Conservation (phyloP, 2,329 filamentous ascomycete species). For the Leptographium procerum region DNA sequence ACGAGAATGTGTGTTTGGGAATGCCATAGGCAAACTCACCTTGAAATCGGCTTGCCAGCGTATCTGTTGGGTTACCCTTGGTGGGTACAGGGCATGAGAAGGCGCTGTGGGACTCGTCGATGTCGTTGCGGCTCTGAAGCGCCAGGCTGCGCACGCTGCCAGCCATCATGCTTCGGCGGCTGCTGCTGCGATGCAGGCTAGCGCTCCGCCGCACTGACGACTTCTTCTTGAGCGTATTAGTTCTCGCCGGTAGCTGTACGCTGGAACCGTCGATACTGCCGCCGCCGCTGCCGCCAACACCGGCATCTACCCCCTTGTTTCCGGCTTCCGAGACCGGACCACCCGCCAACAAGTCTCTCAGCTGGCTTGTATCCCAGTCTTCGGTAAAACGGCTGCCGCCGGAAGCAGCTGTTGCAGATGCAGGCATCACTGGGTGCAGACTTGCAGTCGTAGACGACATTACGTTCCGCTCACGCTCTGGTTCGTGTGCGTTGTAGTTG, state of each 20-base stretch:
- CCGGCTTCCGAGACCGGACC: slow-evolving; percentile 22
- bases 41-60: slow-evolving; percentile 79
- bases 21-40: slow-evolving; percentile 38
- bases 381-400: slow-evolving; percentile 49
- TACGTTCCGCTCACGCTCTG: neutral
- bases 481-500: slow-evolving; percentile 2
- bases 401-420: slow-evolving; percentile 14
- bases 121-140: slow-evolving; percentile 56
- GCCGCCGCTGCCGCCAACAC: slow-evolving; percentile 20
- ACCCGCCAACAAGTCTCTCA: slow-evolving; percentile 53
- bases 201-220: slow-evolving; percentile 60
- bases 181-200: slow-evolving; percentile 69
- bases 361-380: slow-evolving; percentile 59
- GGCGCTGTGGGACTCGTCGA: slow-evolving; percentile 65
- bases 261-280: slow-evolving; percentile 32
- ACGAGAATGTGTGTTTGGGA: neutral
- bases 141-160: slow-evolving; percentile 77
- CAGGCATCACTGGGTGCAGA: neutral
- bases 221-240: slow-evolving; percentile 83
- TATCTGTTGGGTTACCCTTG: slow-evolving; percentile 74
- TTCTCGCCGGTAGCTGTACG: slow-evolving; percentile 29
- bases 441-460: neutral
- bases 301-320: too few relatives aligned
- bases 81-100: slow-evolving; percentile 88
- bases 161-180: slow-evolving; percentile 69